These are phyloP conservation scores for Tetrahymena elliotti DNA, from an alignment of 73 alveolate species.

Conservation along the genomic window DNA sequence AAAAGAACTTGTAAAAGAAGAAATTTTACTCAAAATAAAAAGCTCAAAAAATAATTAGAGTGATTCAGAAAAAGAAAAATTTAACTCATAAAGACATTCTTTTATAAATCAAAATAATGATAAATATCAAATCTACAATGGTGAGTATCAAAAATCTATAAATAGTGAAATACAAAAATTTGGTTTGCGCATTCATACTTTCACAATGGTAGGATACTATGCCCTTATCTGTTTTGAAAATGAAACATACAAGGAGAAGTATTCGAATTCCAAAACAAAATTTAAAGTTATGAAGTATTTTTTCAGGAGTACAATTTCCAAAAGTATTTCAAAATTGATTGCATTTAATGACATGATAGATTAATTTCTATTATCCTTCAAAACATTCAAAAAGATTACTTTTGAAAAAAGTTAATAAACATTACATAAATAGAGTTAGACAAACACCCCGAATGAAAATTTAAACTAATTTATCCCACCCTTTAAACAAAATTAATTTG, in stretches of 20 bases:
- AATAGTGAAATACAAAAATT: not conserved
- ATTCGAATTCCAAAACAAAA: not conserved
- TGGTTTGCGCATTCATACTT: not conserved
- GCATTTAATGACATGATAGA: not conserved
- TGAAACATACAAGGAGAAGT: not conserved
- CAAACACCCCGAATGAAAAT: not conserved
- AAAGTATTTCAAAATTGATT: not conserved
- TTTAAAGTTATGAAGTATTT: not conserved
- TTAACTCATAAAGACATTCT: not conserved
- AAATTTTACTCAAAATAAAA: not conserved
- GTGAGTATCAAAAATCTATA: not conserved
- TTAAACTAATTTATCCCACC: not conserved
- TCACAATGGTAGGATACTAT: not conserved
- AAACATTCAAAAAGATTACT: not conserved
- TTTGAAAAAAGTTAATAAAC: not conserved
- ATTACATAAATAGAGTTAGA: not conserved
- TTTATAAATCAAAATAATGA: not conserved
- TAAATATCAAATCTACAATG: not conserved
- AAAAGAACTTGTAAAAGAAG: not conserved
- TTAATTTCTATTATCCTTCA: not conserved
- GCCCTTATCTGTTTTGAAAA: not conserved
- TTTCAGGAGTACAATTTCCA: not conserved
- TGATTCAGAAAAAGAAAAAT: not conserved
- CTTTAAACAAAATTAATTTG: not conserved
- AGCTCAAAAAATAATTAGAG: not conserved